Conservation (phyloP, 495 filamentous ascomycete species). For the Platismatia glauca region DNA sequence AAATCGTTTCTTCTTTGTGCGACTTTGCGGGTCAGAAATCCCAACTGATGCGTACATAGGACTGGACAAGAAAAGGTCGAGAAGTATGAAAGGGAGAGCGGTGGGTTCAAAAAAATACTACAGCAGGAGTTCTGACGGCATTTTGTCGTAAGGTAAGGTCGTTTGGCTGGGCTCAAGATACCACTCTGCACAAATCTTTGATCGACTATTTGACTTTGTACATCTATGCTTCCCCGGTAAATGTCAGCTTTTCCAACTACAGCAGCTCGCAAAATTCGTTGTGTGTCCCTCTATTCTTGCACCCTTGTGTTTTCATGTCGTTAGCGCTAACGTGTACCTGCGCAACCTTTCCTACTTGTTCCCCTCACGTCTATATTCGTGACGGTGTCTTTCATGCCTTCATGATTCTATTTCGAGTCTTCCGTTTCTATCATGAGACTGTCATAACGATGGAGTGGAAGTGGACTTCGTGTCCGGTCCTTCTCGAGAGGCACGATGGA, state of each 20-base stretch:
- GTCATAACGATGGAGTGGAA: background rate
- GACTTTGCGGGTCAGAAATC: background rate
- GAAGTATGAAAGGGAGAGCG: conserved; percentile 64
- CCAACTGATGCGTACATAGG: background rate
- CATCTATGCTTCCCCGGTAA: background rate
- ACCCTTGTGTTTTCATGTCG: background rate
- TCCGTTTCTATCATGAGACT: background rate
- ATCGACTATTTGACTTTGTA: background rate
- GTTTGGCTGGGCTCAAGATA: background rate
- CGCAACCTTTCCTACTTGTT: background rate
- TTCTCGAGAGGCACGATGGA: background rate
- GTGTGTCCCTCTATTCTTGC: background rate
- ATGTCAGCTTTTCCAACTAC: background rate
- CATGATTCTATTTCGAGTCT: background rate
- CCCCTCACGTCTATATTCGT: background rate
- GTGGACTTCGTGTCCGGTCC: background rate
- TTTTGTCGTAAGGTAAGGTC: background rate
- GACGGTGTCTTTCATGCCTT: background rate
- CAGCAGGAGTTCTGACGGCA: conserved; percentile 21
- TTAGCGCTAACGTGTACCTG: background rate
- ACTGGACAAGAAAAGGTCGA: conserved; percentile 64
- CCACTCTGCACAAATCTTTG: conserved; percentile 8
- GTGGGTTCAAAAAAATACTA: conserved; percentile 55
- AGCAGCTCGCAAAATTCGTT: background rate
- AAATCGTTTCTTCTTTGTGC: conserved; percentile 15